Evolutionary conservation across 768 basidiomycete species (phyloP).

Genomic region (Mycena belliarum): DNA sequence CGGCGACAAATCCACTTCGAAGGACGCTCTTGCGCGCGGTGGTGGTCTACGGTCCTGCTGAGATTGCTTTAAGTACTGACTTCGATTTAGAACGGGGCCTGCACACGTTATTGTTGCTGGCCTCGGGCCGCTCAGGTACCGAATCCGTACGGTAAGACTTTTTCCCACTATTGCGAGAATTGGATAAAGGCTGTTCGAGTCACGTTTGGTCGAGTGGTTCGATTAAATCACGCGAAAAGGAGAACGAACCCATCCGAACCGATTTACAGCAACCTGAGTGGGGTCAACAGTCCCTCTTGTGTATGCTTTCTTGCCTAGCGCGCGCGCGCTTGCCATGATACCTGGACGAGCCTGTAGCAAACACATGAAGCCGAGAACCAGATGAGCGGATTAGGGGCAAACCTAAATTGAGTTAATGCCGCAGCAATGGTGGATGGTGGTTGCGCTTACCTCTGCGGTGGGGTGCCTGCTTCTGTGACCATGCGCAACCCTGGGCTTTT

Average conservation of each 20-base stretch:
- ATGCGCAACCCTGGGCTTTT: background rate
- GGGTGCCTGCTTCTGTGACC: too few species aligned
- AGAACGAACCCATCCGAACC: constrained; percentile 20
- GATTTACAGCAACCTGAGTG: constrained; percentile 11
- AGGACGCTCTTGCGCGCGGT: constrained; percentile 16
- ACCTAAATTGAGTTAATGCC: constrained; percentile 7
- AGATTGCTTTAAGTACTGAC: background rate
- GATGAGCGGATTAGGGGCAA: constrained; percentile 3
- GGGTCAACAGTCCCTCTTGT: constrained; percentile 1
- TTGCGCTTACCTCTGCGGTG: background rate
- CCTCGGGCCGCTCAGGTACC: constrained; percentile 7
- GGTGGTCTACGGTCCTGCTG: background rate
- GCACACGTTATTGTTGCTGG: constrained; percentile 2
- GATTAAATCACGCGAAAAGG: background rate
- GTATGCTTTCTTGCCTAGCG: background rate
- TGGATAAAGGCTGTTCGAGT: background rate
- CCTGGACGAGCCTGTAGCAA: background rate
- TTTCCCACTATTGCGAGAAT: constrained; percentile 14
- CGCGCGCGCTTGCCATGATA: constrained; percentile 2
- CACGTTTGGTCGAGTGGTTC: background rate
- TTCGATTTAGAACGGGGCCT: background rate
- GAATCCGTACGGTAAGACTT: background rate
- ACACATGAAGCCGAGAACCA: constrained; percentile 3
- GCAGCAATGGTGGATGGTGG: constrained; percentile 2
- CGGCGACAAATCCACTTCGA: constrained; percentile 37